These are phyloP conservation scores for Akebia trifoliata DNA, from an alignment of 164 flowering plant genomes.

Conservation along the genomic window DNA sequence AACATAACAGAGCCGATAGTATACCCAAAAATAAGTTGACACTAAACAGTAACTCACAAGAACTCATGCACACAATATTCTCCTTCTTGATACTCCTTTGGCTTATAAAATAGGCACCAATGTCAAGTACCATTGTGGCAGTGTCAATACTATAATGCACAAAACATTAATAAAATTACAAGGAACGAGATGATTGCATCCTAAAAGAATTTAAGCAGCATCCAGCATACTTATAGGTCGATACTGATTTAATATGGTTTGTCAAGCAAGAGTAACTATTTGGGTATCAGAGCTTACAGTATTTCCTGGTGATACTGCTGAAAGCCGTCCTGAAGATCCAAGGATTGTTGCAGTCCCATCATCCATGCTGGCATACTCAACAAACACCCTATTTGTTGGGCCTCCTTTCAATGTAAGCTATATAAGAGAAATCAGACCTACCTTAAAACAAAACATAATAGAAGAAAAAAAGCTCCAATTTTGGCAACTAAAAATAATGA, in stretches of 20 bases:
- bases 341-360: conserved; percentile 44
- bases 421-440: conserved; percentile 3
- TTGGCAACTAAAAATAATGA: conserved; percentile 1
- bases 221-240: not conserved
- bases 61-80: not conserved
- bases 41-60: not conserved
- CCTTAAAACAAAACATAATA: not conserved
- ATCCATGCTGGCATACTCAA: conserved; percentile 52
- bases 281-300: conserved; percentile 38
- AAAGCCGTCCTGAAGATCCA: conserved; percentile 54
- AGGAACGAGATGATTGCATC: not conserved
- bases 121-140: no score
- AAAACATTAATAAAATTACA: not conserved
- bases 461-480: not conserved
- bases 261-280: not conserved
- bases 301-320: conserved; percentile 72
- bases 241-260: not conserved
- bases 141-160: no score
- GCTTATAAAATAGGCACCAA: not conserved
- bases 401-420: conserved; percentile 81
- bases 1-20: not conserved
- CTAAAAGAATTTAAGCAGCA: not conserved
- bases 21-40: no score
- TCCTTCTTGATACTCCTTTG: no score
- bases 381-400: conserved; percentile 48